phyloP scores from a whole-genome alignment of 495 filamentous ascomycete genomes.

The Parathielavia hyrcaniae region DNA sequence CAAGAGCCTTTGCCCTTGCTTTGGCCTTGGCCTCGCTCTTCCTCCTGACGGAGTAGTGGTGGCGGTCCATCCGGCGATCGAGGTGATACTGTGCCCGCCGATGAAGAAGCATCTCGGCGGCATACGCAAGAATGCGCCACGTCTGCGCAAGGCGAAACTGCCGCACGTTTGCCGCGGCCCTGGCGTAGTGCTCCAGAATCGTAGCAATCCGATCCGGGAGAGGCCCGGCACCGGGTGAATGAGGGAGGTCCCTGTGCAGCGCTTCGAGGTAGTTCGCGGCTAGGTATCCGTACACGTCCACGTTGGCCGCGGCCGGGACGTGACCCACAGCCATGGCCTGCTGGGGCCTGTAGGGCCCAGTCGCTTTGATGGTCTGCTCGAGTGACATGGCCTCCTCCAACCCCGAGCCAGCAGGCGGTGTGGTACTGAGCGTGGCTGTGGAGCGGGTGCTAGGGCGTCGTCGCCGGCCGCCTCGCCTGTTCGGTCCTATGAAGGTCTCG shows the following conservation, averaged over 20 bases:
- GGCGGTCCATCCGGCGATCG: conserved; percentile 35
- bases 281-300: conserved; percentile 53
- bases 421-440: conserved; percentile 43
- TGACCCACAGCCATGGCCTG: conserved; percentile 59
- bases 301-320: conserved; percentile 50
- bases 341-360: conserved; percentile 47
- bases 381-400: conserved; percentile 51
- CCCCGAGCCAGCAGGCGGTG: conserved; percentile 51
- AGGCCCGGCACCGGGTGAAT: conserved; percentile 21
- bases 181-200: conserved; percentile 58
- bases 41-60: conserved; percentile 19
- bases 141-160: conserved; percentile 64
- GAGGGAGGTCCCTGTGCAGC: conserved; percentile 38
- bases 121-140: conserved; percentile 63
- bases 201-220: conserved; percentile 41
- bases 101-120: conserved; percentile 54
- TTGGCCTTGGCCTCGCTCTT: conserved; percentile 27
- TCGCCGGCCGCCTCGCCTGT: conserved; percentile 35
- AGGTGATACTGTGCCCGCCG: conserved; percentile 53
- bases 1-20: conserved; percentile 4
- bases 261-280: conserved; percentile 53
- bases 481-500: conserved; percentile 53
- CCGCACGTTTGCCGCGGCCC: conserved; percentile 52
- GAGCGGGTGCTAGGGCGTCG: conserved; percentile 38
- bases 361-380: conserved; percentile 55